Percentiles rank a stretch among this genome's conserved stretches.
Evolutionary conservation across 441 rosid genomes (phyloP).

Genomic region (Croton laevigatus): DNA sequence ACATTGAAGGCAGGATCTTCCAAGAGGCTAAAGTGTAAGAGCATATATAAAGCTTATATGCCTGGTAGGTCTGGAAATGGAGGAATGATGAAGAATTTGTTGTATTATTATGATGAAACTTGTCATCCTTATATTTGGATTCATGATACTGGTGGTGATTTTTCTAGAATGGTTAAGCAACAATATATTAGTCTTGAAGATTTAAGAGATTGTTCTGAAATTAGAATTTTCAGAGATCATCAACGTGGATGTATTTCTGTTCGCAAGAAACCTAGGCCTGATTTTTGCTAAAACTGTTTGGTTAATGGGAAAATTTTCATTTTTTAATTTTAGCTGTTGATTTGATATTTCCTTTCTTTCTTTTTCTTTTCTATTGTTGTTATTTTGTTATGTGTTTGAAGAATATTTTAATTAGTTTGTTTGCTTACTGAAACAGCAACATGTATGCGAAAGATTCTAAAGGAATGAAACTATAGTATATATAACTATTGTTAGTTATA

Average conservation of each 20-base stretch:
- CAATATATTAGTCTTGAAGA: constrained; percentile 85
- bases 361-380: not conserved
- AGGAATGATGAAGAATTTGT: constrained; percentile 51
- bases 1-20: constrained; percentile 81
- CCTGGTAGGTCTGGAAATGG: constrained; percentile 31
- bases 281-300: constrained; percentile 50
- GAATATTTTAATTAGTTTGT: not conserved
- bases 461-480: not conserved
- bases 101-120: constrained; percentile 72
- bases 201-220: constrained; percentile 76
- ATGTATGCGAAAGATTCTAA: not conserved
- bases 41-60: constrained; percentile 73
- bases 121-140: constrained; percentile 88
- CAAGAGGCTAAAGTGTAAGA: constrained; percentile 66
- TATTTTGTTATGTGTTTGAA: constrained; percentile 8
- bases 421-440: not conserved
- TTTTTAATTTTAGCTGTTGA: not conserved
- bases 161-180: constrained; percentile 83
- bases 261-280: constrained; percentile 72
- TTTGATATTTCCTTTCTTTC: not conserved
- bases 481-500: too few species aligned
- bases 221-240: constrained; percentile 64
- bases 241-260: constrained; percentile 68
- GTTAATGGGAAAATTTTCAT: not conserved
- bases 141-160: constrained; percentile 64